Conservation (phyloP, 345 rosid genomes). For the Populus simonii region DNA sequence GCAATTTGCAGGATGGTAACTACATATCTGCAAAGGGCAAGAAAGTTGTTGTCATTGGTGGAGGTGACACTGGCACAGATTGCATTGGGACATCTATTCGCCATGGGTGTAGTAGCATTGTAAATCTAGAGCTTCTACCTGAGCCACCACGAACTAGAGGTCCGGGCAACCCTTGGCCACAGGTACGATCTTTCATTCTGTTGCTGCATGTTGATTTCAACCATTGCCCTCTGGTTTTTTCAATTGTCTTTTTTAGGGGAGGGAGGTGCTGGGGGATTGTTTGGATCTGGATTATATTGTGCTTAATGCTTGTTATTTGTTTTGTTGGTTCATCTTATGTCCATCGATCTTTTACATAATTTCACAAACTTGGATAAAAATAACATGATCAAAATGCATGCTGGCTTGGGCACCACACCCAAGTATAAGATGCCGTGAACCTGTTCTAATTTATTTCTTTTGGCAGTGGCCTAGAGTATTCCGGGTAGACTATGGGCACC, state of each 20-base stretch:
- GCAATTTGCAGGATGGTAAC: slow-evolving; percentile 71
- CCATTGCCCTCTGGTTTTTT: not conserved
- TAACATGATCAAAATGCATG: not conserved
- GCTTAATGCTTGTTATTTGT: too few relatives aligned
- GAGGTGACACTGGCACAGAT: slow-evolving; percentile 99
- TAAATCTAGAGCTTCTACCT: slow-evolving; percentile 92
- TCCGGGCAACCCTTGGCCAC: slow-evolving; percentile 99
- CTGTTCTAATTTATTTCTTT: not conserved
- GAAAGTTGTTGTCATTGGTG: slow-evolving; percentile 95
- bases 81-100: slow-evolving; percentile 97
- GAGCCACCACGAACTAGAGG: slow-evolving; percentile 84
- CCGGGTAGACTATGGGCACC: slow-evolving; percentile 96
- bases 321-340: too few relatives aligned
- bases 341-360: not conserved
- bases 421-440: not conserved
- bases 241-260: too few relatives aligned
- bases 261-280: too few relatives aligned
- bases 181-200: slow-evolving; percentile 41
- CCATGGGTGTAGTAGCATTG: slow-evolving; percentile 74
- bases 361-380: not conserved
- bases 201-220: not conserved
- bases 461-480: slow-evolving; percentile 93
- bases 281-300: too few relatives aligned
- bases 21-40: slow-evolving; percentile 89
- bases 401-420: not conserved